A percentile compares a stretch with the other conserved stretches of the same genome.
These are phyloP conservation scores for Funneliformis geosporum DNA, from an alignment of 192 early-diverging fungal species.

Conservation along the genomic window DNA sequence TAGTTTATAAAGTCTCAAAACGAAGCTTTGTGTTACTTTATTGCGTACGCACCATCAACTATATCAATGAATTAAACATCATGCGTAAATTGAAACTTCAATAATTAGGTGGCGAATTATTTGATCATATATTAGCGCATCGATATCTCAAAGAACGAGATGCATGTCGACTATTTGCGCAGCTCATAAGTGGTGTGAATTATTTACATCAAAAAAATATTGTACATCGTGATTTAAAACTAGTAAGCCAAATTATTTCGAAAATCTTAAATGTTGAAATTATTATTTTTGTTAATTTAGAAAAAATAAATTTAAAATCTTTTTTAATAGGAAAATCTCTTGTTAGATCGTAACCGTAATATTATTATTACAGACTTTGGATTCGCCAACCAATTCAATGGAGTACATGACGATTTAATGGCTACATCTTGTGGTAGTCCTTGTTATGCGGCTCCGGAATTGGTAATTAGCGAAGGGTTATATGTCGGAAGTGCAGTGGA, in stretches of 20 bases:
- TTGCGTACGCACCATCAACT: not conserved
- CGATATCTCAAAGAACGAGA: slow-evolving; percentile 91
- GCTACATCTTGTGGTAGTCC: slow-evolving; percentile 96
- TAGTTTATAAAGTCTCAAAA: not conserved
- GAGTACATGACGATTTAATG: slow-evolving; percentile 77
- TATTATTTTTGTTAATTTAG: slow-evolving; percentile 1
- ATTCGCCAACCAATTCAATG: slow-evolving; percentile 89
- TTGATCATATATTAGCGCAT: slow-evolving; percentile 96
- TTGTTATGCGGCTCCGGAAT: slow-evolving; percentile 98
- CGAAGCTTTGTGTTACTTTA: not conserved
- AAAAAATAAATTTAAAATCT: slow-evolving; percentile 16
- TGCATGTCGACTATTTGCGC: slow-evolving; percentile 89
- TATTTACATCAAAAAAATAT: slow-evolving; percentile 93
- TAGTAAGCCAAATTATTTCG: slow-evolving; percentile 56
- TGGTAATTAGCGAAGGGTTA: slow-evolving; percentile 94
- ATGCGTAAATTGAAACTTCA: not conserved
- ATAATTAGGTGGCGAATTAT: slow-evolving; percentile 84
- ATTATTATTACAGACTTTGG: slow-evolving; percentile 99
- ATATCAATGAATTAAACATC: slow-evolving; percentile 20
- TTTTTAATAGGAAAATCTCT: slow-evolving; percentile 78
- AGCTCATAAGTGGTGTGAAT: slow-evolving; percentile 88
- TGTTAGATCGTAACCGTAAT: slow-evolving; percentile 88
- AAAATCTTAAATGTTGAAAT: not conserved
- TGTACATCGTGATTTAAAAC: slow-evolving; percentile 95
- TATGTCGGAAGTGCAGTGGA: slow-evolving; percentile 96